These are phyloP conservation scores for Claviceps spartinae DNA, from an alignment of 2,329 filamentous ascomycete species.

Conservation along the genomic window DNA sequence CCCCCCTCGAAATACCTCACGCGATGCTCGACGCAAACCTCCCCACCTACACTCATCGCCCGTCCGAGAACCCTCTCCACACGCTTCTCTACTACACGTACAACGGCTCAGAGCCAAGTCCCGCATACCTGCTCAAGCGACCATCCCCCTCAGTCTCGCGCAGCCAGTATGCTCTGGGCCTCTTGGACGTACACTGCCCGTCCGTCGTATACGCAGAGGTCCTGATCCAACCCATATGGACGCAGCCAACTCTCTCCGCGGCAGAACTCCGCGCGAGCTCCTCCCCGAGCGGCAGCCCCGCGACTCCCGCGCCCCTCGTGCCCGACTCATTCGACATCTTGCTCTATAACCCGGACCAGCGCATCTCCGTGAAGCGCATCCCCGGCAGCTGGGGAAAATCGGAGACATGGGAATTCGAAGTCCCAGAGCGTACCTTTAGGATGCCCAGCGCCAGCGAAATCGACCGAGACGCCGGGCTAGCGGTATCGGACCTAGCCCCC, in stretches of 20 bases:
- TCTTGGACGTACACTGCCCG: constrained; percentile 69
- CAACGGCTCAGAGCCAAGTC: constrained; percentile 65
- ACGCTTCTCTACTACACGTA: constrained; percentile 49
- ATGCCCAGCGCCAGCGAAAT: constrained; percentile 65
- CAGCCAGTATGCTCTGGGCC: constrained; percentile 75
- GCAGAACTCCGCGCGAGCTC: constrained; percentile 55
- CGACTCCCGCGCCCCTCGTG: constrained; percentile 53
- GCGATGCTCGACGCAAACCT: constrained; percentile 86
- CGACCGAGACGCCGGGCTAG: constrained; percentile 49
- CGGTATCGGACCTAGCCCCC: constrained; percentile 40
- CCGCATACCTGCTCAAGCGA: constrained; percentile 69
- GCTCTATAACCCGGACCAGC: constrained; percentile 88
- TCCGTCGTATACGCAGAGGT: constrained; percentile 83
- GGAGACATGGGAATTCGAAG: constrained; percentile 80
- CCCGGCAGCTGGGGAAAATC: constrained; percentile 68
- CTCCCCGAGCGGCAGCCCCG: constrained; percentile 35
- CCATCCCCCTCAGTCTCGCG: constrained; percentile 54
- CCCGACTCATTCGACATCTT: constrained; percentile 72
- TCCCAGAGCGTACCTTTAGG: constrained; percentile 75
- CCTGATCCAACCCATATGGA: constrained; percentile 71
- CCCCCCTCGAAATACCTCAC: not conserved
- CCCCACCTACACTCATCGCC: constrained; percentile 52
- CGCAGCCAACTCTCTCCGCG: constrained; percentile 65
- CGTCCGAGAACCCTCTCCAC: constrained; percentile 38
- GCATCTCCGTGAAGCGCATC: constrained; percentile 56